A percentile compares a stretch with the other conserved stretches of the same genome.
Evolutionary conservation across 805 yeast genomes (phyloP).

Genomic region (Candida nanaspora): DNA sequence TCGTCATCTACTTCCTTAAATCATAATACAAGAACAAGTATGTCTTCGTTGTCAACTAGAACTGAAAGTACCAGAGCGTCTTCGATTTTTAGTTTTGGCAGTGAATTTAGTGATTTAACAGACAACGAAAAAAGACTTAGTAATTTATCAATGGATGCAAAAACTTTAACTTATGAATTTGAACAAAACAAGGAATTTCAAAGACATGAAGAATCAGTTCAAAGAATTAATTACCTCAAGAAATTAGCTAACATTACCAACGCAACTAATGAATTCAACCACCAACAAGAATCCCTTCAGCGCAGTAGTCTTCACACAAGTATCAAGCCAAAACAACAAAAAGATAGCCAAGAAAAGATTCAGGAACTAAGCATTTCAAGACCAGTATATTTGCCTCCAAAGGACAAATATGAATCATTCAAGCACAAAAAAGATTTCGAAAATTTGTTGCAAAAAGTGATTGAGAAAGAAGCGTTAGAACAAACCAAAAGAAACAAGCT

Average conservation of each 20-base stretch:
- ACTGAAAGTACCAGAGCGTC: slow-evolving; percentile 39
- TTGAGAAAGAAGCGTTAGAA: slow-evolving; percentile 29
- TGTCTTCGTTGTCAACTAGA: slow-evolving; percentile 22
- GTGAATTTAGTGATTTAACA: slow-evolving; percentile 14
- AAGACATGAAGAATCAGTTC: slow-evolving; percentile 29
- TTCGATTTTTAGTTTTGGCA: slow-evolving; percentile 33
- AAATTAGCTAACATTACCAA: slow-evolving; percentile 5
- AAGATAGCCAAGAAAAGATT: slow-evolving; percentile 9
- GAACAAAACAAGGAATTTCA: slow-evolving; percentile 25
- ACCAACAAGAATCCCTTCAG: neutral
- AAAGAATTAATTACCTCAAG: slow-evolving; percentile 19
- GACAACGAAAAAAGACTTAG: slow-evolving; percentile 15
- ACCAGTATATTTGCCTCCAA: slow-evolving; percentile 64
- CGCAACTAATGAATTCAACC: neutral
- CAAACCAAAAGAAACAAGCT: slow-evolving; percentile 24
- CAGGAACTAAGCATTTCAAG: slow-evolving; percentile 42
- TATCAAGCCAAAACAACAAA: neutral
- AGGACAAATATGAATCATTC: slow-evolving; percentile 40
- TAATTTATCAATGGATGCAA: slow-evolving; percentile 27
- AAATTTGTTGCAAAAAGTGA: slow-evolving; percentile 32
- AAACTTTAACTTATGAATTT: slow-evolving; percentile 23
- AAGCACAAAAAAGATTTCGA: slow-evolving; percentile 52
- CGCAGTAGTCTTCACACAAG: neutral
- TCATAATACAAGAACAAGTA: slow-evolving; percentile 1
- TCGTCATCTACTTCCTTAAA: neutral